A percentile compares a stretch with the other conserved stretches of the same genome.
Evolutionary conservation across 495 filamentous ascomycete species (phyloP).

Genomic region (Neurospora tetraspora): DNA sequence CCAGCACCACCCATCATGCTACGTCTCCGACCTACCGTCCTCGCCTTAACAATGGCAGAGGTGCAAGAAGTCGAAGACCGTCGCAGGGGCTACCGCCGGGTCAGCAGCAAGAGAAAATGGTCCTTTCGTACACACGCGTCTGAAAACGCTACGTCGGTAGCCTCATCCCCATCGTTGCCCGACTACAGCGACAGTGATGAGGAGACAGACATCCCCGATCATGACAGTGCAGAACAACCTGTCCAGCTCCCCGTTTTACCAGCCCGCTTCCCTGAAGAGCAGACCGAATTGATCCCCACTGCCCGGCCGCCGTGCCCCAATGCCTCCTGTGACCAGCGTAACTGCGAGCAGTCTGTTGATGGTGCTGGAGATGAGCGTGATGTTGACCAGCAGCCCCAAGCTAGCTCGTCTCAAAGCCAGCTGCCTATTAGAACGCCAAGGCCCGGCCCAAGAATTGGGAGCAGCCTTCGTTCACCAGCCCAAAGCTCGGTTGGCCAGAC

Average conservation of each 20-base stretch:
- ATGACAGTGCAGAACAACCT: background rate
- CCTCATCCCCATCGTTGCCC: background rate
- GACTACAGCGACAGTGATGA: background rate
- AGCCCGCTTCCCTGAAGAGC: background rate
- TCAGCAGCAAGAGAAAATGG: background rate
- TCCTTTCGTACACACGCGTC: background rate
- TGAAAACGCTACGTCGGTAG: background rate
- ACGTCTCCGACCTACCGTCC: conserved; percentile 40
- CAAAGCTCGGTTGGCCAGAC: background rate
- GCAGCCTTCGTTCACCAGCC: background rate
- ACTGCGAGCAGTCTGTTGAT: background rate
- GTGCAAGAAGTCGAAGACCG: conserved; percentile 38
- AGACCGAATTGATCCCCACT: background rate
- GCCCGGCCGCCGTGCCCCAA: background rate
- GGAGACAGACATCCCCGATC: background rate
- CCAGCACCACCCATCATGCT: conserved; percentile 35
- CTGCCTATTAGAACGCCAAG: background rate
- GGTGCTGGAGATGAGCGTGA: background rate
- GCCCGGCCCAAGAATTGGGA: background rate
- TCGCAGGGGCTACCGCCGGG: conserved; percentile 6
- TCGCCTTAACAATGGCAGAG: conserved; percentile 45
- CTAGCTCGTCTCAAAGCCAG: background rate
- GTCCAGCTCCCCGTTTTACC: background rate
- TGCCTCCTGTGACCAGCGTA: background rate
- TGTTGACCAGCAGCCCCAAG: background rate